Evolutionary conservation across 2,329 filamentous ascomycete genomes (phyloP).

Genomic region (Pleurostoma richardsiae): DNA sequence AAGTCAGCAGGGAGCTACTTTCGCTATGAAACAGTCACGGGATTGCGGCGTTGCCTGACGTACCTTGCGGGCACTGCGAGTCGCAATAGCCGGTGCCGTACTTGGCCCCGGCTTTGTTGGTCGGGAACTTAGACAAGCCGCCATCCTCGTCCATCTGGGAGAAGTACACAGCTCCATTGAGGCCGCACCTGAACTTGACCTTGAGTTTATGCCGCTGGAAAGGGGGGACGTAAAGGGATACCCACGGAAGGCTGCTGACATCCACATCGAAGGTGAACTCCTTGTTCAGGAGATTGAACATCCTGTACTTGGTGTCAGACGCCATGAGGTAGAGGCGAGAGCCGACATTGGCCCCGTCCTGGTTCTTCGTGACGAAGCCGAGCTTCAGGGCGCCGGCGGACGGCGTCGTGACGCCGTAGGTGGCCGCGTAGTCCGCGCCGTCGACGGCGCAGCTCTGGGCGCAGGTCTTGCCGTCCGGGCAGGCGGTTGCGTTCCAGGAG

Average conservation of each 20-base stretch:
- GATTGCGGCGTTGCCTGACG: constrained; percentile 11
- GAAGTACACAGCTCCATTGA: constrained; percentile 60
- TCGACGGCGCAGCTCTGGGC: constrained; percentile 39
- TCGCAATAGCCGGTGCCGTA: constrained; percentile 57
- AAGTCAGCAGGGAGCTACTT: too few species aligned
- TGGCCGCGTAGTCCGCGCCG: constrained; percentile 37
- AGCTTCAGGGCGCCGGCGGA: constrained; percentile 38
- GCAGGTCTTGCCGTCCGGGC: constrained; percentile 33
- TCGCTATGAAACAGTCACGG: too few species aligned
- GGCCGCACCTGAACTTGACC: constrained; percentile 36
- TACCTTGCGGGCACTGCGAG: constrained; percentile 39
- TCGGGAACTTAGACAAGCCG: constrained; percentile 38
- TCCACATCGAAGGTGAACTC: constrained; percentile 63
- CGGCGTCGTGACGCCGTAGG: constrained; percentile 41
- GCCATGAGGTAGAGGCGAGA: constrained; percentile 54
- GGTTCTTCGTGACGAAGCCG: constrained; percentile 45
- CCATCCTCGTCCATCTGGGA: constrained; percentile 51
- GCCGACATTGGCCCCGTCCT: constrained; percentile 24
- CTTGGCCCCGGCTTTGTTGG: constrained; percentile 42
- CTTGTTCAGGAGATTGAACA: constrained; percentile 53
- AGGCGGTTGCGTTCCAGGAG: constrained; percentile 24
- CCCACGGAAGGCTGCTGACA: constrained; percentile 47
- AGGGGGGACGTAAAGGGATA: too few species aligned
- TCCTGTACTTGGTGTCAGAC: constrained; percentile 48
- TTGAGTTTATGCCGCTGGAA: too few species aligned